A percentile compares a stretch with the other conserved stretches of the same genome.
Evolutionary conservation across 371 early-diverging fungal species (phyloP).

Genomic region (Syncephalis plumigaleata): DNA sequence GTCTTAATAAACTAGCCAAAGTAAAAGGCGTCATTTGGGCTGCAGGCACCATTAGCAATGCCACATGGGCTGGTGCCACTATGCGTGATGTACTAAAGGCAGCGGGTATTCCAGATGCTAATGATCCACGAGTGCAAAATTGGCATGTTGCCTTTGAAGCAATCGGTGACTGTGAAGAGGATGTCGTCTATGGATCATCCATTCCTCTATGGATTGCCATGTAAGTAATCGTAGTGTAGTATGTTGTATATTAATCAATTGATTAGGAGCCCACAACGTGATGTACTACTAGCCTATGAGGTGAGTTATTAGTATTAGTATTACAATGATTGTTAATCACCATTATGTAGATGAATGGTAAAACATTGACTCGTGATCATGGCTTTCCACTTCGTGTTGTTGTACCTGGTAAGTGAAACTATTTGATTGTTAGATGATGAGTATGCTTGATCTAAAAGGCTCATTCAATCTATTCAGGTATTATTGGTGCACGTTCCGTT

Average conservation of each 20-base stretch:
- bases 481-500: conserved; percentile 71
- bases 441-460: too few species aligned
- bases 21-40: conserved; percentile 64
- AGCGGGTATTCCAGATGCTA: conserved; percentile 23
- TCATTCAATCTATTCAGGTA: too few species aligned
- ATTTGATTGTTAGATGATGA: too few species aligned
- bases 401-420: conserved; percentile 35
- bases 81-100: conserved; percentile 51
- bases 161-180: conserved; percentile 42
- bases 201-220: conserved; percentile 49
- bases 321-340: too few species aligned
- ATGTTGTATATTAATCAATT: too few species aligned
- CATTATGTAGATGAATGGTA: conserved; percentile 49
- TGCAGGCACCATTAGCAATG: conserved; percentile 49
- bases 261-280: conserved; percentile 33
- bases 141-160: conserved; percentile 51
- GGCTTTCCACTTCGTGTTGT: conserved; percentile 69
- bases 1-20: conserved; percentile 53
- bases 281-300: conserved; percentile 68
- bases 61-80: conserved; percentile 65
- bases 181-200: conserved; percentile 49
- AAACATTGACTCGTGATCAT: conserved; percentile 49
- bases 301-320: too few species aligned
- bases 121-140: conserved; percentile 6
- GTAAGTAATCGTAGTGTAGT: too few species aligned